Conservation (phyloP, 306 rosid genomes). For the Vicia villosa region DNA sequence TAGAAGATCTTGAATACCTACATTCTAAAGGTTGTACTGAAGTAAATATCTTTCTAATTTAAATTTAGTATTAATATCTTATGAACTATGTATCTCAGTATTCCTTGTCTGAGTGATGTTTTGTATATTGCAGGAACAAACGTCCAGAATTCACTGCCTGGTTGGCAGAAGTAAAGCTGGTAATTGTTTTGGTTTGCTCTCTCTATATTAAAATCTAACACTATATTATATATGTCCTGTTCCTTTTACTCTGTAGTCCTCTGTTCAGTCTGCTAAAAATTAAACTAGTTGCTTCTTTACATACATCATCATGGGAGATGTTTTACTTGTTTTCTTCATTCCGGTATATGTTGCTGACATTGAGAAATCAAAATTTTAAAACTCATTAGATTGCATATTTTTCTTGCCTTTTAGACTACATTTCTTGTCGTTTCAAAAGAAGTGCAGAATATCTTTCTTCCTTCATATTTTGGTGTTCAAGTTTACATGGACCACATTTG, state of each 20-base stretch:
- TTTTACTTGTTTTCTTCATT: slow-evolving; percentile 8
- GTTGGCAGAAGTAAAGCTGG: slow-evolving; percentile 93
- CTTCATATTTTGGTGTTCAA: not conserved
- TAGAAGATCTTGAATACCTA: no score
- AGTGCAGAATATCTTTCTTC: not conserved
- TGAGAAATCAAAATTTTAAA: slow-evolving; percentile 1
- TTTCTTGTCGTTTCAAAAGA: not conserved
- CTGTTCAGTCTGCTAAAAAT: slow-evolving; percentile 7
- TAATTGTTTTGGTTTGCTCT: slow-evolving; percentile 40
- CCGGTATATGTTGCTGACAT: not conserved
- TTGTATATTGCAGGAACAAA: slow-evolving; percentile 67
- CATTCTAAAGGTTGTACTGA: no score
- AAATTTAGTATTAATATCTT: slow-evolving; percentile 34
- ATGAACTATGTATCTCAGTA: slow-evolving; percentile 35
- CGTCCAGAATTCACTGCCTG: slow-evolving; percentile 99
- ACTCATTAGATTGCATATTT: slow-evolving; percentile 1
- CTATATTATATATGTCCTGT: not conserved
- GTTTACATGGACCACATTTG: slow-evolving; percentile 8
- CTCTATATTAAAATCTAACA: slow-evolving; percentile 4
- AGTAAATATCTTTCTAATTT: no score
- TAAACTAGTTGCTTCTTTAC: slow-evolving; percentile 5
- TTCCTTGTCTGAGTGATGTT: slow-evolving; percentile 37
- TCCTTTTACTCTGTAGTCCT: not conserved
- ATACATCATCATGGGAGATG: slow-evolving; percentile 11
- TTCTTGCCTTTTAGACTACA: slow-evolving; percentile 13